Conservation (phyloP, 805 yeast species). For the Schwanniomyces occidentalis region DNA sequence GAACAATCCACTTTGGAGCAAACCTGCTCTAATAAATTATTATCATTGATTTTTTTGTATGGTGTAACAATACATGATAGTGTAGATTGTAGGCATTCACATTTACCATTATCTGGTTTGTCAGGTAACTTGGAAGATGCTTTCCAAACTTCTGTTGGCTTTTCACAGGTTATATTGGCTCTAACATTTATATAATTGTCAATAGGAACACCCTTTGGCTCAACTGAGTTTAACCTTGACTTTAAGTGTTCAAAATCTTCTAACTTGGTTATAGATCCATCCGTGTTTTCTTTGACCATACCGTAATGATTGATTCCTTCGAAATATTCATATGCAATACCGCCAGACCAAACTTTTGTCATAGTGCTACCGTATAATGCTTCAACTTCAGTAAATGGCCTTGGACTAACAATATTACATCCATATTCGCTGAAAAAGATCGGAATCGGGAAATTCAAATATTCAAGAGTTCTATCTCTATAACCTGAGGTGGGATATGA, state of each 20-base stretch:
- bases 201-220: conserved; percentile 17
- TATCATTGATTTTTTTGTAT: conserved; percentile 18
- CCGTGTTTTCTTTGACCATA: conserved; percentile 26
- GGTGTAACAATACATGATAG: conserved; percentile 38
- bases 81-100: conserved; percentile 46
- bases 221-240: conserved; percentile 18
- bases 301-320: conserved; percentile 37
- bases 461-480: conserved; percentile 33
- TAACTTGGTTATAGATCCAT: conserved; percentile 25
- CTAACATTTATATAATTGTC: conserved; percentile 5
- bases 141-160: conserved; percentile 15
- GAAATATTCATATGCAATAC: conserved; percentile 38
- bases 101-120: conserved; percentile 42
- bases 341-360: conserved; percentile 42
- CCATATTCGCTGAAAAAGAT: conserved; percentile 42
- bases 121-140: conserved; percentile 32
- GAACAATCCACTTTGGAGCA: conserved; percentile 41
- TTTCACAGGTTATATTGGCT: conserved; percentile 2
- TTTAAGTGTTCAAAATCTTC: conserved; percentile 32
- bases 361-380: conserved; percentile 32
- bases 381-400: conserved; percentile 42
- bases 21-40: conserved; percentile 25
- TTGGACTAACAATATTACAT: conserved; percentile 34
- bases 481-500: conserved; percentile 37
- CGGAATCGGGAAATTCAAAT: conserved; percentile 31